These are phyloP conservation scores for Przewalskia tangutica DNA, from an alignment of 257 asterid genomes.

Conservation along the genomic window DNA sequence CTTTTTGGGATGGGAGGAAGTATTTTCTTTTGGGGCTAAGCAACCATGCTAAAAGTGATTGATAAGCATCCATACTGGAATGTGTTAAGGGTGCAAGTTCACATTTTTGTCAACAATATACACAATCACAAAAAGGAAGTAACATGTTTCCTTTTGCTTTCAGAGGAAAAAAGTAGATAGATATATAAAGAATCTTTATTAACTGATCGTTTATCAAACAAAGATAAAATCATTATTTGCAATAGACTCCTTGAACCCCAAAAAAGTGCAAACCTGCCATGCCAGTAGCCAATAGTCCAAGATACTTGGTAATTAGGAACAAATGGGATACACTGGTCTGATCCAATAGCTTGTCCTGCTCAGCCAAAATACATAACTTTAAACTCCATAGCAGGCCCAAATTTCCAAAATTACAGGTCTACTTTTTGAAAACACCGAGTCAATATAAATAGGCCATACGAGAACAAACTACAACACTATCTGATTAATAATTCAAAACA, in stretches of 20 bases:
- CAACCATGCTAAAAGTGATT: background rate
- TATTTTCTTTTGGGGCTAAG: background rate
- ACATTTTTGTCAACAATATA: background rate
- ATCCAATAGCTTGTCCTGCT: constrained; percentile 95
- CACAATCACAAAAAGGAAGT: background rate
- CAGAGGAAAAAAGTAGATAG: background rate
- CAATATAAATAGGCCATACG: background rate
- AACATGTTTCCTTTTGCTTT: background rate
- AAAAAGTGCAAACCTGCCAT: constrained; percentile 55
- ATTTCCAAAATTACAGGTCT: background rate
- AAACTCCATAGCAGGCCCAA: background rate
- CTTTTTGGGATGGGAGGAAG: too few species aligned
- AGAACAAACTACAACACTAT: background rate
- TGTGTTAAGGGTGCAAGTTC: background rate
- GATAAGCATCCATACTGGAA: background rate
- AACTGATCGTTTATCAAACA: background rate
- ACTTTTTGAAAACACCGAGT: background rate
- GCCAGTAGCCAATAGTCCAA: constrained; percentile 91
- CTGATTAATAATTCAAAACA: background rate
- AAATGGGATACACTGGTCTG: constrained; percentile 89
- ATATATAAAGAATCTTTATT: background rate
- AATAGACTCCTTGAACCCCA: background rate
- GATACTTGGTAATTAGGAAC: constrained; percentile 73
- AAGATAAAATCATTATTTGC: background rate
- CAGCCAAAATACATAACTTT: constrained; percentile 9